phyloP scores from a whole-genome alignment of 1,139 yeast species.

The Wickerhamomyces sp. region DNA sequence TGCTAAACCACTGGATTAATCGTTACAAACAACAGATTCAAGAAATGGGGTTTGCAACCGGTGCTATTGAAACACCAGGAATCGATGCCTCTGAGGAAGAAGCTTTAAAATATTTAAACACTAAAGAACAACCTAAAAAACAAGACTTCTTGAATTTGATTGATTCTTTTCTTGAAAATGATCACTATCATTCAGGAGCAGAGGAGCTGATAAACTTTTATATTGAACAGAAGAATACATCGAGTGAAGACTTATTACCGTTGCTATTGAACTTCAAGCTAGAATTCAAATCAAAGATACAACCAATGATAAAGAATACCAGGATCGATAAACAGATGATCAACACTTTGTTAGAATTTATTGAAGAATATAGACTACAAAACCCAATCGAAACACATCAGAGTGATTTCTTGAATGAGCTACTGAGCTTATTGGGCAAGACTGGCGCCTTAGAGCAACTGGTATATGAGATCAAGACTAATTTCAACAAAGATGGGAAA shows the following conservation, averaged over 20 bases:
- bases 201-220: conserved; percentile 16
- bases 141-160: conserved; percentile 13
- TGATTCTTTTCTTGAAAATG: conserved; percentile 8
- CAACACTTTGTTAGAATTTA: conserved; percentile 2
- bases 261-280: conserved; percentile 14
- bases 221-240: conserved; percentile 8
- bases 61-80: conserved; percentile 11
- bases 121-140: conserved; percentile 12
- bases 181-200: background rate
- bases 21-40: conserved; percentile 7
- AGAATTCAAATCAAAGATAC: conserved; percentile 11
- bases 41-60: conserved; percentile 9
- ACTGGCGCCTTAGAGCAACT: conserved; percentile 6
- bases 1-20: conserved; percentile 11
- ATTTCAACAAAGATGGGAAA: conserved; percentile 6
- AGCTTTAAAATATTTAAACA: conserved; percentile 11
- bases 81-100: conserved; percentile 16
- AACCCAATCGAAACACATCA: conserved; percentile 12
- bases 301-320: conserved; percentile 11
- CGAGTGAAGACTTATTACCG: conserved; percentile 10
- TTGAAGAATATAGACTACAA: conserved; percentile 10
- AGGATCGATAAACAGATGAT: conserved; percentile 1
- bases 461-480: conserved; percentile 8
- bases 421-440: conserved; percentile 8
- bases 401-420: conserved; percentile 12